Conservation (phyloP, 1,139 yeast species). For the Lodderomyces oxycetoniae region DNA sequence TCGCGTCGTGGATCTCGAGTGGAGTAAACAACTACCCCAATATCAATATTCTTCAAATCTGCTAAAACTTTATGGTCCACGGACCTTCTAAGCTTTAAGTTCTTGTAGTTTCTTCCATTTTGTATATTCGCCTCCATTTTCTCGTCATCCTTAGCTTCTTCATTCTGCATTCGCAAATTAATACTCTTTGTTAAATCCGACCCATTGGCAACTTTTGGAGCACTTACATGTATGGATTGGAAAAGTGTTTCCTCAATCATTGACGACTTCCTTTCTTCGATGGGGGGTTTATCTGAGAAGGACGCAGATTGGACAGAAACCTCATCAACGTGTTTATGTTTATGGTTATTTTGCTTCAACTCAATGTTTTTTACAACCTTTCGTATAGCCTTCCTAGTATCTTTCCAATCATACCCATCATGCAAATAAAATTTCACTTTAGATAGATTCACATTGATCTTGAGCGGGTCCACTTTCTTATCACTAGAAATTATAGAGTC, state of each 20-base stretch:
- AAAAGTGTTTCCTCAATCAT: slow-evolving; percentile 62
- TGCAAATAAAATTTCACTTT: slow-evolving; percentile 52
- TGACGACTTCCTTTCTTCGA: slow-evolving; percentile 17
- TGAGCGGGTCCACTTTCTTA: slow-evolving; percentile 23
- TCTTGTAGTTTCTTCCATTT: slow-evolving; percentile 29
- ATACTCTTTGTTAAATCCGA: slow-evolving; percentile 47
- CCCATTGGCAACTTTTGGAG: slow-evolving; percentile 51
- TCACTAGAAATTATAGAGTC: slow-evolving; percentile 4
- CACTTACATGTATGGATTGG: slow-evolving; percentile 66
- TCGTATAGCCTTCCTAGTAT: slow-evolving; percentile 62
- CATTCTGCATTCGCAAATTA: slow-evolving; percentile 40
- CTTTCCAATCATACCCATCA: slow-evolving; percentile 94
- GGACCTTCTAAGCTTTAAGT: slow-evolving; percentile 62
- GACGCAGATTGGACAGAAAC: too few species aligned
- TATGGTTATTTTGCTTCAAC: slow-evolving; percentile 22
- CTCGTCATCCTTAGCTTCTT: slow-evolving; percentile 11
- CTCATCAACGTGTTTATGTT: too few species aligned
- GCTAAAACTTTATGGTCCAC: slow-evolving; percentile 55
- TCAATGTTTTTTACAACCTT: slow-evolving; percentile 63
- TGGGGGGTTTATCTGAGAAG: slow-evolving; percentile 4
- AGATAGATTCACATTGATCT: slow-evolving; percentile 31
- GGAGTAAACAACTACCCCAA: slow-evolving; percentile 42
- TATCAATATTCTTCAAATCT: slow-evolving; percentile 50
- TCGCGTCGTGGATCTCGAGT: slow-evolving; percentile 45
- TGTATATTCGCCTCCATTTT: slow-evolving; percentile 19